phyloP scores from a whole-genome alignment of 2,329 filamentous ascomycete species.

The Coniella vitis region DNA sequence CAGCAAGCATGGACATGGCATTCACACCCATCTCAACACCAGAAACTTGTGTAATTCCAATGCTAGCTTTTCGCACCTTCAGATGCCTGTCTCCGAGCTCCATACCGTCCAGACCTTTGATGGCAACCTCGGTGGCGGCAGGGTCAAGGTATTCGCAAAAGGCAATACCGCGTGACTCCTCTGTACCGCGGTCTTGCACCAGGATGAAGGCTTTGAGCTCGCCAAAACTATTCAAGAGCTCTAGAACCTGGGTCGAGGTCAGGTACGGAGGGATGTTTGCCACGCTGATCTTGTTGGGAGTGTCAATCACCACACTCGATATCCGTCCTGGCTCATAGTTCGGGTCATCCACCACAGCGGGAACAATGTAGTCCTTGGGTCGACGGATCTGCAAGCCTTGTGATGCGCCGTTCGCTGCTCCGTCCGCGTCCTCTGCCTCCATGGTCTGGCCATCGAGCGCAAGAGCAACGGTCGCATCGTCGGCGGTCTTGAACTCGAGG shows the following conservation, averaged over 20 bases:
- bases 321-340: slow-evolving; percentile 71
- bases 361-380: slow-evolving; percentile 96
- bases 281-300: slow-evolving; percentile 90
- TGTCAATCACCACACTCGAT: slow-evolving; percentile 78
- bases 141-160: slow-evolving; percentile 93
- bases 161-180: slow-evolving; percentile 85
- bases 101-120: slow-evolving; percentile 89
- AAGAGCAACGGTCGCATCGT: slow-evolving; percentile 85
- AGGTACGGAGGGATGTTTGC: slow-evolving; percentile 84
- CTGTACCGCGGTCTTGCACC: slow-evolving; percentile 78
- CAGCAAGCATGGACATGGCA: slow-evolving; percentile 95
- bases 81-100: slow-evolving; percentile 81
- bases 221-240: slow-evolving; percentile 85
- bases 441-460: slow-evolving; percentile 86
- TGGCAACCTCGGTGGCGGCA: slow-evolving; percentile 70
- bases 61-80: slow-evolving; percentile 81
- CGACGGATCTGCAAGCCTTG: slow-evolving; percentile 69
- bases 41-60: slow-evolving; percentile 86
- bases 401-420: slow-evolving; percentile 38
- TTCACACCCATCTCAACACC: slow-evolving; percentile 94
- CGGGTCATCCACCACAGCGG: slow-evolving; percentile 66
- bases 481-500: slow-evolving; percentile 80
- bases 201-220: slow-evolving; percentile 87
- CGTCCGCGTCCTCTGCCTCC: slow-evolving; percentile 63
- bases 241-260: slow-evolving; percentile 83